These are phyloP conservation scores for Macrolepiota albuminosa DNA, from an alignment of 768 basidiomycete genomes.

Conservation along the genomic window DNA sequence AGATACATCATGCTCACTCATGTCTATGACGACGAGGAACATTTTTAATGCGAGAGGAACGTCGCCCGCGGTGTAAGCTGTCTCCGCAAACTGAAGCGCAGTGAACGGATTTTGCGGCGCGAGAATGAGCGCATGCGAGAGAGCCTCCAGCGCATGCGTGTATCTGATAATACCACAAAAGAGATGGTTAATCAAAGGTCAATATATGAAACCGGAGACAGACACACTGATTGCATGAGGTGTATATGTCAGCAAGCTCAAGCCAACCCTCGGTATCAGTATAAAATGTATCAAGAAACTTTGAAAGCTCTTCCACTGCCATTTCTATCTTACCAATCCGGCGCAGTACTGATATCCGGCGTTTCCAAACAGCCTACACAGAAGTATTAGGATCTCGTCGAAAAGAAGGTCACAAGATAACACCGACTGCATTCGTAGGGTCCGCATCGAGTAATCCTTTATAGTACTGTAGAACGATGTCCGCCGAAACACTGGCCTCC, in stretches of 20 bases:
- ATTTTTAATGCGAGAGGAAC: conserved; percentile 72
- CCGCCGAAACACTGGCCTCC: conserved; percentile 60
- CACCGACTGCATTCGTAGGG: conserved; percentile 65
- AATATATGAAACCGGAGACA: not conserved
- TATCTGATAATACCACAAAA: conserved; percentile 46
- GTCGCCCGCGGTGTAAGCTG: conserved; percentile 77
- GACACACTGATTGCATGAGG: conserved; percentile 67
- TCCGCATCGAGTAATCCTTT: conserved; percentile 61
- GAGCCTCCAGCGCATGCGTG: conserved; percentile 61
- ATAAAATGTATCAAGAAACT: conserved; percentile 83
- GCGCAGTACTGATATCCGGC: conserved; percentile 71
- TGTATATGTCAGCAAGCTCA: conserved; percentile 79
- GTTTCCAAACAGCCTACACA: conserved; percentile 66
- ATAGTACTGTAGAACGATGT: conserved; percentile 58
- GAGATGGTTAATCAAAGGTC: not conserved
- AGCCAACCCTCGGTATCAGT: conserved; percentile 86
- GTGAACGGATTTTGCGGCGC: conserved; percentile 86
- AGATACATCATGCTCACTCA: conserved; percentile 55
- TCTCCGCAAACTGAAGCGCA: conserved; percentile 82
- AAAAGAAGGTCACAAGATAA: not conserved
- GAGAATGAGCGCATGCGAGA: conserved; percentile 79
- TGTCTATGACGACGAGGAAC: conserved; percentile 76
- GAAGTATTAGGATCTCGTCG: not conserved
- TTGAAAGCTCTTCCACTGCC: conserved; percentile 66
- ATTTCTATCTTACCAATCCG: conserved; percentile 57